Base-by-base conservation (phyloP, 2,329 filamentous ascomycete species). In the Chrysoporthe austroafricana region DNA sequence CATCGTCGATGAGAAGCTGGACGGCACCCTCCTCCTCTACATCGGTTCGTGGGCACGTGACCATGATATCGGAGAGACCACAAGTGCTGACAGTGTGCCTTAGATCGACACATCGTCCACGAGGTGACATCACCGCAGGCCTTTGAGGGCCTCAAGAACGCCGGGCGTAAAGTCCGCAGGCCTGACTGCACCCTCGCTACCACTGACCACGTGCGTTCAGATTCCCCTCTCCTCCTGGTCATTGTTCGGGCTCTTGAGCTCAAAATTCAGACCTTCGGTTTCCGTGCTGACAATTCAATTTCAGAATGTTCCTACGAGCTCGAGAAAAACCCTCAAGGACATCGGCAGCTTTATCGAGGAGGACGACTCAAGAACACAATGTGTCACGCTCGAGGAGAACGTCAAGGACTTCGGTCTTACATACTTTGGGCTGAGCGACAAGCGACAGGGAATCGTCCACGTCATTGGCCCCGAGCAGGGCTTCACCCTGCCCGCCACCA, bases 61-160 rank as follows among this genome's bases (percentile, higher is more conserved):
- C 34, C 26, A 9, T 7, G 39, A 13, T 44, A 16, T 60, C 32
- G 57, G 57, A 14, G 57, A 42, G 11, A 43, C 18, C 36, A 16
- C 57, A 9, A 11, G 11, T n/a, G 39, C 57, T 60, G 36, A 60
- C 39, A 60, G 18, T 60, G 13, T 26, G 48, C 34, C 68, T 67
- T 75, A 94, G 93, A 97, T 82, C 88, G 96, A 79, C 96, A 99
- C 85, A 86, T 99, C 71, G 94, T 98, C 70, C 96, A 99, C 79
- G 96, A 99, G 85, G 96, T 99, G 78, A 99, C 96, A 74, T 97
- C 95, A 75, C 96, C 96, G 71, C 96, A 98, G 93, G 96, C 96
- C 60, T 99, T 98, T 76, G 96, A 99, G 79, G 95, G 95, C 63
- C 88, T 98, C 64, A 91, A 91, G 79, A 97, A 97, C 80, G 94